Base-by-base conservation (phyloP, 805 yeast genomes). In the Candida sonorensis region DNA sequence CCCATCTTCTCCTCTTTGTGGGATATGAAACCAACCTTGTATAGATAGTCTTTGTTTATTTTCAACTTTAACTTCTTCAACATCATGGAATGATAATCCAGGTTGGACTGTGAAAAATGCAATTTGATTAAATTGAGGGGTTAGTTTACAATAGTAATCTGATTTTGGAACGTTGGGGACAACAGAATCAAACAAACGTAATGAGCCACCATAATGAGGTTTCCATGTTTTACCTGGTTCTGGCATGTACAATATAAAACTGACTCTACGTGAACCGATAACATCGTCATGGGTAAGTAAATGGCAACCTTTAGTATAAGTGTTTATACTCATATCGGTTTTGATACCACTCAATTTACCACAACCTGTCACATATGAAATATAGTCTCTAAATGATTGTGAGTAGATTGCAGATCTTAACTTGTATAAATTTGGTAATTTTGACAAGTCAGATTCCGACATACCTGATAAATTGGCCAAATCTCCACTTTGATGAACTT, bases 1-100 rank as follows among this genome's bases (percentile, higher is more conserved):
- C 0, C 97, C 97, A 21, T 72, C 77, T 58, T 92, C 99, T 8
- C 95, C 97, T 9, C 62, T 63, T 54, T 92, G 97, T 4, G 99
- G 99, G 32, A 88, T 84, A 57, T 92, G 99, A 53, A 90, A 94
- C 99, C 99, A 94, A 1, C 99, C 99, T 50, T 92, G 96, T 38
- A 92, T 85, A 1, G 95, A 84, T 22, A 92, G 63, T 50, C 99
- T 70, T 41, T 87, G 94, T 51, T 81, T 84, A 51, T 23, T 23
- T 7, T 88, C 95, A 2, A 79, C 95, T 39, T 80, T 72, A 1
- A 94, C 98, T 56, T 92, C 98, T 60, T 94, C 97, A 10, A 92
- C 99, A 48, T 94, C 98, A 56, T 92, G 99, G 69, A 92, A 92
- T 2, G 95, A 83, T 30, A 81, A 71, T 0, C 98, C 99, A 1